Base-by-base conservation (phyloP, 306 rosid genomes). In the Betula pendula region DNA sequence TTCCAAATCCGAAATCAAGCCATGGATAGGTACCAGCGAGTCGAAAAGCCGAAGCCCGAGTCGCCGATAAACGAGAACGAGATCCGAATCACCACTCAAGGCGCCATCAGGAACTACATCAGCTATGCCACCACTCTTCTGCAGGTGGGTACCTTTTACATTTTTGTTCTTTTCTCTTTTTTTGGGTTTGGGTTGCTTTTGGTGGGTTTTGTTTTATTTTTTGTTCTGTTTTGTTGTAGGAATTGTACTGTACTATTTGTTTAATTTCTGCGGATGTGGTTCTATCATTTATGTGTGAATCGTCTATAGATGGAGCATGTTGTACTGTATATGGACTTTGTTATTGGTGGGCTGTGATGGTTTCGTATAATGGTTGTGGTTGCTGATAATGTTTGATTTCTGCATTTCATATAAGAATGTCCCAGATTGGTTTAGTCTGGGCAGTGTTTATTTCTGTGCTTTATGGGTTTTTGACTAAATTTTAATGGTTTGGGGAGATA, bases 61-160 rank as follows among this genome's bases (percentile, higher is more conserved):
- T 82, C 88, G 44, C 97, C 98, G 27, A 90, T 94, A 84, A 90
- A 86, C 76, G 96, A 85, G 79, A 92, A 92, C 71, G 97, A 92
- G 89, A 90, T 92, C 90, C 88, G 98, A 24, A 92, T 94, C 93
- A 94, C 98, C 5, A 86, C 96, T 20, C 98, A 94, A 75, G 98
- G 98, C 75, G 97, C 92, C 45, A 94, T 94, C 79, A 84, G 98
- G 31, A 94, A 94, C 96, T 92, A 94, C 85, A 94, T 94, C 94
- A 92, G 93, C 75, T 94, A 94, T 76, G 98, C 98, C 56, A 79
- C 91, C 73, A 85, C 97, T n/a, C 95, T 92, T 70, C 97, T 94
- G 16, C 96, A 92, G 97, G 98, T 92, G 1, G 97, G 97, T 92
- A 3, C 12, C 43, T 5, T 17, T 12, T 70, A 13, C 71, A 12